Evolutionary conservation across 1,284 basidiomycete genomes (phyloP).

Genomic region (Sanghuangporus baumii): DNA sequence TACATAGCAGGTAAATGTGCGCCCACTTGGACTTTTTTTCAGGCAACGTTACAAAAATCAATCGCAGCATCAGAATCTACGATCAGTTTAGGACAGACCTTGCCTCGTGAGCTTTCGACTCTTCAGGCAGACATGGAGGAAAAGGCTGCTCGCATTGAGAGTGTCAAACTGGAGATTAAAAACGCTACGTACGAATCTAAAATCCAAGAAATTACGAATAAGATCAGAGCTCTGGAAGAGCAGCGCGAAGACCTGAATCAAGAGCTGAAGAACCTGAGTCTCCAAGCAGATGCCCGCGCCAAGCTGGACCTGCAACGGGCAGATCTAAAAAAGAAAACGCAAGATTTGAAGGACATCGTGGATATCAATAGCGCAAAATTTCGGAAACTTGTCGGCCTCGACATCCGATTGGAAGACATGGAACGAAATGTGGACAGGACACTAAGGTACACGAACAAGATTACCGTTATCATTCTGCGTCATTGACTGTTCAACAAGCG

Average conservation of each 20-base stretch:
- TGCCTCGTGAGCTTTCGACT: constrained; percentile 54
- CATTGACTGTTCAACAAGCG: constrained; percentile 34
- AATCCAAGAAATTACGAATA: constrained; percentile 53
- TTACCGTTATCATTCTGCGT: constrained; percentile 5
- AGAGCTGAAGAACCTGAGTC: constrained; percentile 71
- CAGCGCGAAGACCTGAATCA: constrained; percentile 64
- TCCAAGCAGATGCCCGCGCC: constrained; percentile 81
- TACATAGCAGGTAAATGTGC: not conserved
- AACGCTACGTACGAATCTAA: constrained; percentile 65
- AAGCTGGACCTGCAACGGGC: constrained; percentile 72
- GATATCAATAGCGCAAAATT: constrained; percentile 57
- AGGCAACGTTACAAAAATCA: constrained; percentile 32
- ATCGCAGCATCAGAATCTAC: constrained; percentile 48
- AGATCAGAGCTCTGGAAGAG: constrained; percentile 61
- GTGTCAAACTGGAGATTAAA: constrained; percentile 52
- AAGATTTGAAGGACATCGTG: constrained; percentile 63
- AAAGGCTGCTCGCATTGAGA: constrained; percentile 52
- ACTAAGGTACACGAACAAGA: constrained; percentile 40
- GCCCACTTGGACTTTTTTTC: not conserved
- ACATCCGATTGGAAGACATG: constrained; percentile 58
- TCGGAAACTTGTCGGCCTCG: constrained; percentile 54
- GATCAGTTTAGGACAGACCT: constrained; percentile 50
- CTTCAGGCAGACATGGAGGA: constrained; percentile 65
- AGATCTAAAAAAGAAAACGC: constrained; percentile 60
- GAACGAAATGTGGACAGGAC: constrained; percentile 64